Percentiles rank a stretch among this genome's conserved stretches.
phyloP scores from a whole-genome alignment of 2,329 filamentous ascomycete species.

The Stagonosporopsis chrysanthemi region DNA sequence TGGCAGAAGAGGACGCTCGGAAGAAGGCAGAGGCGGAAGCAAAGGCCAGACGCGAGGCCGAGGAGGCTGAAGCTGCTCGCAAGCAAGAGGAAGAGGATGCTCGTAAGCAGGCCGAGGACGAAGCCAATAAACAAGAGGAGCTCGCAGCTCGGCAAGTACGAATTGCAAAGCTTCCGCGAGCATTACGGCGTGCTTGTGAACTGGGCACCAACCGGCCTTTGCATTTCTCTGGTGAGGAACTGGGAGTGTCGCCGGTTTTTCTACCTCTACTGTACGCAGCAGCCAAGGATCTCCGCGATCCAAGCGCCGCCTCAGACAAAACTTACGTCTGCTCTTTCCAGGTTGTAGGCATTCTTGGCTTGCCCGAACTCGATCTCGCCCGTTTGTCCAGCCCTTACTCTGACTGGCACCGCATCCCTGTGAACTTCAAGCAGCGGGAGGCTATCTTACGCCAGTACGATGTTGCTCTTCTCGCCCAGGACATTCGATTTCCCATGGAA shows the following conservation, averaged over 20 bases:
- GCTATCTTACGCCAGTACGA: constrained; percentile 49
- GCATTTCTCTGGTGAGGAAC: constrained; percentile 49
- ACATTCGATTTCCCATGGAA: constrained; percentile 49
- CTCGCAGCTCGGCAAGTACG: constrained; percentile 44
- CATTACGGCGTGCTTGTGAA: constrained; percentile 48
- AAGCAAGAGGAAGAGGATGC: constrained; percentile 44
- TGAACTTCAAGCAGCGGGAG: constrained; percentile 45
- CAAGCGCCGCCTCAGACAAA: constrained; percentile 29
- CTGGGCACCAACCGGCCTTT: constrained; percentile 48
- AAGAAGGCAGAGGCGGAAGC: constrained; percentile 42
- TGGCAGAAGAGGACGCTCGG: constrained; percentile 38
- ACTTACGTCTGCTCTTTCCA: constrained; percentile 51
- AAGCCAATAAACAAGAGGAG: constrained; percentile 39
- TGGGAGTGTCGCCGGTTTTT: constrained; percentile 50
- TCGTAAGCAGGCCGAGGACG: constrained; percentile 39
- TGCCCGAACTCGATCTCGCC: constrained; percentile 50
- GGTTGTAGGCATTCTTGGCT: constrained; percentile 50
- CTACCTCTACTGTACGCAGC: constrained; percentile 49
- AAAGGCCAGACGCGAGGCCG: constrained; percentile 38
- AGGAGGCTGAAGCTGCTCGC: constrained; percentile 44
- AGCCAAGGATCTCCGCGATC: constrained; percentile 37
- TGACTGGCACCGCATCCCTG: constrained; percentile 48
- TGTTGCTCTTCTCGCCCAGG: constrained; percentile 49
- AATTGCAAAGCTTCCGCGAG: constrained; percentile 46
- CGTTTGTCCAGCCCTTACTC: constrained; percentile 42